Evolutionary conservation across 805 yeast genomes (phyloP).

Genomic region (Schizosaccharomyces octosporus): DNA sequence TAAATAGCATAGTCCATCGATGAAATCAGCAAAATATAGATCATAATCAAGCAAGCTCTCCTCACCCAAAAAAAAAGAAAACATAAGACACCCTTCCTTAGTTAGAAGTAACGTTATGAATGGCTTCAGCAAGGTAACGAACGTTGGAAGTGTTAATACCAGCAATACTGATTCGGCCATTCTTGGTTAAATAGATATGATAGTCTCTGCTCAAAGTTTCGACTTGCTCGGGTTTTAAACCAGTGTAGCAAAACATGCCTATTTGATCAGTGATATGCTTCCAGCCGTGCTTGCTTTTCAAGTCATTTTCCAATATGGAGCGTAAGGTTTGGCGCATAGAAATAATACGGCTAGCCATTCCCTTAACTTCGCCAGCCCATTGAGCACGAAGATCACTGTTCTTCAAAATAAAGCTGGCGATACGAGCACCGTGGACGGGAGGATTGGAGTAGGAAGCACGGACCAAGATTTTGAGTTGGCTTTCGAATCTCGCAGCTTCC

Average conservation of each 20-base stretch:
- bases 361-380: slow-evolving; percentile 61
- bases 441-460: slow-evolving; percentile 84
- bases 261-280: slow-evolving; percentile 66
- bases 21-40: no score
- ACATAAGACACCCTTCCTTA: background rate
- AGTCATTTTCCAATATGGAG: slow-evolving; percentile 26
- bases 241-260: slow-evolving; percentile 93
- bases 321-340: slow-evolving; percentile 42
- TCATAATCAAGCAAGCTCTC: no score
- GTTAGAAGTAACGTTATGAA: slow-evolving; percentile 12
- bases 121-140: slow-evolving; percentile 25
- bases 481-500: slow-evolving; percentile 29
- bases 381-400: slow-evolving; percentile 32
- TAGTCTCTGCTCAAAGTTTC: slow-evolving; percentile 40
- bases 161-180: slow-evolving; percentile 78
- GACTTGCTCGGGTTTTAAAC: slow-evolving; percentile 48
- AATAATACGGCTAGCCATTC: slow-evolving; percentile 58
- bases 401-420: slow-evolving; percentile 54
- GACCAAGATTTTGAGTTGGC: slow-evolving; percentile 60
- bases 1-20: no score
- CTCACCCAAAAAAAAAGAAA: no score
- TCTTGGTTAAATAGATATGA: slow-evolving; percentile 64
- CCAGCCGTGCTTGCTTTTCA: slow-evolving; percentile 47
- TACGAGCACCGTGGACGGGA: slow-evolving; percentile 78
- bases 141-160: slow-evolving; percentile 68